Conservation (phyloP, 768 basidiomycete genomes). For the Xerocomellus intermedius region DNA sequence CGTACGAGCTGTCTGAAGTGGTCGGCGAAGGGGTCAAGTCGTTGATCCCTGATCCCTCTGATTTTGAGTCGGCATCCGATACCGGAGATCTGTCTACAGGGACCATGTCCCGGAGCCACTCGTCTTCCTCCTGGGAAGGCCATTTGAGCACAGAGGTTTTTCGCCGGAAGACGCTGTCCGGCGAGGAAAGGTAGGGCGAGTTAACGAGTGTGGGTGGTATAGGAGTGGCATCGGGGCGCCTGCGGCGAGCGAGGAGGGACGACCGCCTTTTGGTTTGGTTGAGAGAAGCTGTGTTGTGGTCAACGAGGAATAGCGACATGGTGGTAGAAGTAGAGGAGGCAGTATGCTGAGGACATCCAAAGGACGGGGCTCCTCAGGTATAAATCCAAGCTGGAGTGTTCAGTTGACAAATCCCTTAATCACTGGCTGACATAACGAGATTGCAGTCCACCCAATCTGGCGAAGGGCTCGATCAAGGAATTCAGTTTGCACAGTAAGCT, state of each 20-base stretch:
- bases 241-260: constrained; percentile 12
- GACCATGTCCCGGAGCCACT: constrained; percentile 65
- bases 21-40: constrained; percentile 19
- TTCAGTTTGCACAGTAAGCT: constrained; percentile 16
- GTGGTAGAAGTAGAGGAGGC: neutral
- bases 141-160: constrained; percentile 32
- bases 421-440: constrained; percentile 27
- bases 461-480: constrained; percentile 18
- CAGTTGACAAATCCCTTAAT: constrained; percentile 27
- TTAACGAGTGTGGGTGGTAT: constrained; percentile 57
- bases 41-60: constrained; percentile 13
- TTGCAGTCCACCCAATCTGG: constrained; percentile 14
- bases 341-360: constrained; percentile 10
- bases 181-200: constrained; percentile 54
- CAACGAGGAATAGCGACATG: constrained; percentile 17
- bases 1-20: constrained; percentile 20
- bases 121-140: constrained; percentile 52
- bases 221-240: constrained; percentile 40
- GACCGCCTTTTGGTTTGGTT: constrained; percentile 18
- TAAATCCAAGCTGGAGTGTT: constrained; percentile 15
- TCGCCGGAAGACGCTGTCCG: constrained; percentile 48
- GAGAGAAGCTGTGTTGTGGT: constrained; percentile 13
- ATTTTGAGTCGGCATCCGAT: constrained; percentile 17
- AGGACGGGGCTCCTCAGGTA: neutral
- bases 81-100: constrained; percentile 31